A percentile compares a stretch with the other conserved stretches of the same genome.
Conservation (phyloP, 202 grass and related monocot genomes). For the Setaria viridis region DNA sequence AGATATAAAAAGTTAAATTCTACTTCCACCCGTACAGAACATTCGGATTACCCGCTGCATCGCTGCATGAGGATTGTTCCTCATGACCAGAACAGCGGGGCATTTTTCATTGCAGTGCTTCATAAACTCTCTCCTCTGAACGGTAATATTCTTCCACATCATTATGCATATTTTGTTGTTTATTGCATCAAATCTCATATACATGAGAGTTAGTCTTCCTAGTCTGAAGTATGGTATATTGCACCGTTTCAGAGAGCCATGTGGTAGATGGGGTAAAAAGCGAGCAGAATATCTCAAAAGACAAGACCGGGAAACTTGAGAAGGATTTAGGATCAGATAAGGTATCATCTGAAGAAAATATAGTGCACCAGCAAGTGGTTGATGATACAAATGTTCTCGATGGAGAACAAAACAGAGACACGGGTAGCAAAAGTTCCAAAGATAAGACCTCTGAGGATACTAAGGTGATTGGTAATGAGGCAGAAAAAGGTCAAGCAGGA, state of each 20-base stretch:
- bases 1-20: conserved; percentile 45
- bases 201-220: background rate
- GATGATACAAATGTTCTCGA: conserved; percentile 42
- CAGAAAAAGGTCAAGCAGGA: conserved; percentile 59
- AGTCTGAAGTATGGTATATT: conserved; percentile 30
- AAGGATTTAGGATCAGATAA: conserved; percentile 48
- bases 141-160: conserved; percentile 54
- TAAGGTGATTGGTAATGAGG: conserved; percentile 45
- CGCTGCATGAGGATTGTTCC: conserved; percentile 93
- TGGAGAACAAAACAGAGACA: conserved; percentile 48
- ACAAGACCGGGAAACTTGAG: conserved; percentile 39
- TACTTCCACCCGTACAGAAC: conserved; percentile 51
- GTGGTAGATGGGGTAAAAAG: conserved; percentile 49
- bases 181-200: conserved; percentile 17
- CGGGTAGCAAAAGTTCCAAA: conserved; percentile 40
- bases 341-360: conserved; percentile 51
- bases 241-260: conserved; percentile 57
- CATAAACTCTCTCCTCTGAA: conserved; percentile 66
- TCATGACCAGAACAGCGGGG: conserved; percentile 96
- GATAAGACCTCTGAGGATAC: conserved; percentile 45
- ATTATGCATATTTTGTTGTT: conserved; percentile 26
- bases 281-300: conserved; percentile 39
- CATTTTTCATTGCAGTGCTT: conserved; percentile 96
- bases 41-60: conserved; percentile 78
- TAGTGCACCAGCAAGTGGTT: conserved; percentile 25